phyloP scores from a whole-genome alignment of 2,329 filamentous ascomycete genomes.

The Aureobasidium sp. region DNA sequence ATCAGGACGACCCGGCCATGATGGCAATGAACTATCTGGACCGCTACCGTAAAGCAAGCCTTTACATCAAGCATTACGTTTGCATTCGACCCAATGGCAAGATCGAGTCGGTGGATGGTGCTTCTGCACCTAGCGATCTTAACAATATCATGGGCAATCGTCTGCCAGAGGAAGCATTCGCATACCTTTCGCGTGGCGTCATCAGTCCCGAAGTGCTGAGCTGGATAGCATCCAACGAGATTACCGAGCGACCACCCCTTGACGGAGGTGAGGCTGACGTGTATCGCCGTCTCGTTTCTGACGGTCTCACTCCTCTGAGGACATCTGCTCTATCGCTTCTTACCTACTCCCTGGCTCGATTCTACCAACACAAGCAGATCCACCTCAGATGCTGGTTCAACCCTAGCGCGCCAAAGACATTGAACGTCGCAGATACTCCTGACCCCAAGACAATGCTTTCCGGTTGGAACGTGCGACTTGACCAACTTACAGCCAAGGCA shows the following conservation, averaged over 20 bases:
- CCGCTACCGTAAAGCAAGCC: slow-evolving; percentile 75
- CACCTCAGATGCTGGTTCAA: slow-evolving; percentile 80
- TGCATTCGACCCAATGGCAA: slow-evolving; percentile 68
- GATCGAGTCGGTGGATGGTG: slow-evolving; percentile 64
- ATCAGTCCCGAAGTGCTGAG: slow-evolving; percentile 71
- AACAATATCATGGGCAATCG: slow-evolving; percentile 84
- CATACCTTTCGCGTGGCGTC: slow-evolving; percentile 78
- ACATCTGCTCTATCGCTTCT: slow-evolving; percentile 71
- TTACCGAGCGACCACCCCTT: slow-evolving; percentile 72
- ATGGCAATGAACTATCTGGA: slow-evolving; percentile 70
- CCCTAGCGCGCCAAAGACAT: slow-evolving; percentile 49
- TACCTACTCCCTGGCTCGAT: slow-evolving; percentile 71
- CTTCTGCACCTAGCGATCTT: slow-evolving; percentile 70
- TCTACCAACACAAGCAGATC: slow-evolving; percentile 72
- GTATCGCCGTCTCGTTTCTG: slow-evolving; percentile 71
- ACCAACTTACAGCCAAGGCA: slow-evolving; percentile 14
- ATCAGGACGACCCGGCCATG: slow-evolving; percentile 67
- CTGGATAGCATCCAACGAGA: slow-evolving; percentile 71
- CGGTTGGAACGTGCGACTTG: slow-evolving; percentile 63
- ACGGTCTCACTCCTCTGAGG: slow-evolving; percentile 64
- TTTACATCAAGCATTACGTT: slow-evolving; percentile 81
- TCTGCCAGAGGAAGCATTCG: slow-evolving; percentile 80
- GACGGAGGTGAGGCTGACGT: slow-evolving; percentile 73
- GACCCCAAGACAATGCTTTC: slow-evolving; percentile 46
- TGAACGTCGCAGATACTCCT: slow-evolving; percentile 25